A percentile compares a stretch with the other conserved stretches of the same genome.
Conservation (phyloP, 2,329 filamentous ascomycete genomes). For the Dothistroma septosporum region DNA sequence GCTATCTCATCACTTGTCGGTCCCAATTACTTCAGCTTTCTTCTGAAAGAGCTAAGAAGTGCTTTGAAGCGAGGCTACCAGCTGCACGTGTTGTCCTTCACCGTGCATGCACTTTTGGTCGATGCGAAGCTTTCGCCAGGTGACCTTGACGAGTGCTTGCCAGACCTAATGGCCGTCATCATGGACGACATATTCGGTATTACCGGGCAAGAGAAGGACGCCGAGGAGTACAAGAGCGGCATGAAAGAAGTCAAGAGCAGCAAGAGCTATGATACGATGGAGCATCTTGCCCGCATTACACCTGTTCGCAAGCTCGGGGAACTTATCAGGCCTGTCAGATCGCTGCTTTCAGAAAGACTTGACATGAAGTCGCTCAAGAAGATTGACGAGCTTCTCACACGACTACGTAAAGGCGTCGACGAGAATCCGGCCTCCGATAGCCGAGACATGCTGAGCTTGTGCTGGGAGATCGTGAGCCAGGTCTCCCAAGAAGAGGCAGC, state of each 20-base stretch:
- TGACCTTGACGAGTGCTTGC: conserved; percentile 82
- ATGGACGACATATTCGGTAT: conserved; percentile 98
- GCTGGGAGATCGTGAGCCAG: conserved; percentile 87
- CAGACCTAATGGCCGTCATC: conserved; percentile 72
- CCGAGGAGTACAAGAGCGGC: conserved; percentile 87
- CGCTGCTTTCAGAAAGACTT: conserved; percentile 76
- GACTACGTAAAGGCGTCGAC: conserved; percentile 76
- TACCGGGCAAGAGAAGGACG: conserved; percentile 92
- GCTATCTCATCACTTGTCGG: conserved; percentile 80
- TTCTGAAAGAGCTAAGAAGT: conserved; percentile 83
- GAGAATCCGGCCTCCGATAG: conserved; percentile 75
- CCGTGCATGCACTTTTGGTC: conserved; percentile 85
- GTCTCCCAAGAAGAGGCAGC: conserved; percentile 56
- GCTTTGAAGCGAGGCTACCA: conserved; percentile 85
- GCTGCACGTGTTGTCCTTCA: conserved; percentile 90
- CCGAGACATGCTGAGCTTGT: conserved; percentile 84
- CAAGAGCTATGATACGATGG: conserved; percentile 97
- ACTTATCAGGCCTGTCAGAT: conserved; percentile 72
- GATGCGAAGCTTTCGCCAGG: conserved; percentile 71
- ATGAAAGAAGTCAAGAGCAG: conserved; percentile 98
- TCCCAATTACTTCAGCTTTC: conserved; percentile 78
- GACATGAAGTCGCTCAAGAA: conserved; percentile 80
- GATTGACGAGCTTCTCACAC: conserved; percentile 80
- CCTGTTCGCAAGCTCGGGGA: conserved; percentile 70
- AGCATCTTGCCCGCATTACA: conserved; percentile 78